phyloP scores from a whole-genome alignment of 306 rosid species.

The Prunus persica region Prunus_persica_NCBIv2 NC_034009.1:6072501-6073000 shows the following conservation, averaged over 20 bases:
- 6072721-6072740: neutral
- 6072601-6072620: neutral
- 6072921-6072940: conserved; percentile 17
- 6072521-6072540: neutral
- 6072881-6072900: neutral
- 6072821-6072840: conserved; percentile 41
- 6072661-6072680: conserved; percentile 82
- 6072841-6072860: conserved; percentile 32
- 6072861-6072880: neutral
- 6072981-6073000: conserved; percentile 11
- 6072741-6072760: neutral
- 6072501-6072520: neutral
- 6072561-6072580: neutral
- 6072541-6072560: neutral
- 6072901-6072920: conserved; percentile 8
- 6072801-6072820: neutral
- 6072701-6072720: conserved; percentile 36
- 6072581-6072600: neutral
- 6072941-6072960: conserved; percentile 10
- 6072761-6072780: too few species aligned
- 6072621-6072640: neutral
- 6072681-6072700: conserved; percentile 43
- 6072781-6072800: neutral
- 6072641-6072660: conserved; percentile 84
- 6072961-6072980: conserved; percentile 24